Conservation (phyloP, 1,284 basidiomycete species). For the Ustilago bromivora region DNA sequence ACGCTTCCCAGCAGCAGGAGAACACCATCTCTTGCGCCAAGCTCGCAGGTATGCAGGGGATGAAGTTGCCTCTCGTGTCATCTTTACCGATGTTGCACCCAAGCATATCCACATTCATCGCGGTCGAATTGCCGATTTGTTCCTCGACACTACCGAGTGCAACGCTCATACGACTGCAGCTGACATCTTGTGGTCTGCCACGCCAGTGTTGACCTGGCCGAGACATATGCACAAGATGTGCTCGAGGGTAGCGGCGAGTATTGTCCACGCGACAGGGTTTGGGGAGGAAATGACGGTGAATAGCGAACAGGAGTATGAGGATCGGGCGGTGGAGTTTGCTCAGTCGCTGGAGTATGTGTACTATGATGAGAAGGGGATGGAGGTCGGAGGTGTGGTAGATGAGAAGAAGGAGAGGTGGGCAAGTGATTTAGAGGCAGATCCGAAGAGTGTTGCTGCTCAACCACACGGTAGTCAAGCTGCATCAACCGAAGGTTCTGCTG, state of each 20-base stretch:
- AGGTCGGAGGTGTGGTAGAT: conserved; percentile 16
- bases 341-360: conserved; percentile 70
- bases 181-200: conserved; percentile 77
- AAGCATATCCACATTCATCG: conserved; percentile 76
- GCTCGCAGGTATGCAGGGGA: conserved; percentile 74
- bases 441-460: conserved; percentile 42
- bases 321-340: conserved; percentile 74
- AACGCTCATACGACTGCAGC: conserved; percentile 77
- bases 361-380: conserved; percentile 27
- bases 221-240: conserved; percentile 76
- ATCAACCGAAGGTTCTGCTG: not conserved
- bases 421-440: conserved; percentile 43
- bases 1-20: conserved; percentile 75
- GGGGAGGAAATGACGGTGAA: conserved; percentile 75
- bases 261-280: conserved; percentile 75
- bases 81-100: conserved; percentile 75
- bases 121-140: conserved; percentile 75
- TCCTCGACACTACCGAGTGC: conserved; percentile 78
- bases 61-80: conserved; percentile 74
- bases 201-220: conserved; percentile 76
- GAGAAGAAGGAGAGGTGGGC: conserved; percentile 21
- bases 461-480: conserved; percentile 21
- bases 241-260: conserved; percentile 75
- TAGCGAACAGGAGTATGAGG: conserved; percentile 74
- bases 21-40: conserved; percentile 73